These are phyloP conservation scores for Beauveria asiatica DNA, from an alignment of 2,329 filamentous ascomycete species.

Conservation along the genomic window DNA sequence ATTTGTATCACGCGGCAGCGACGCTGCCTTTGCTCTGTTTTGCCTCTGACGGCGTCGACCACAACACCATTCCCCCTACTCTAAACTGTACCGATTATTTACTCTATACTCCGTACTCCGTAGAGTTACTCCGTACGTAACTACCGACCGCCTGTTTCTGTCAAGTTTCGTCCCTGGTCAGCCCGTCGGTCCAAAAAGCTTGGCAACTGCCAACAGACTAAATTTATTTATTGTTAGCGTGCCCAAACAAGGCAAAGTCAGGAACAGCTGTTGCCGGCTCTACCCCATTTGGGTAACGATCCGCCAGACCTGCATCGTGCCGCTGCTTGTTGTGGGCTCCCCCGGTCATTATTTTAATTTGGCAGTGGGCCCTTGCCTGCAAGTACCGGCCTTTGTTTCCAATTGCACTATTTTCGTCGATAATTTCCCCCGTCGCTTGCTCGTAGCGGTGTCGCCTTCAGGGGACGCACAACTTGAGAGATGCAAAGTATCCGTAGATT, in stretches of 20 bases:
- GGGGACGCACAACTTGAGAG: background rate
- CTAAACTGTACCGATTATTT: background rate
- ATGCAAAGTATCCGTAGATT: background rate
- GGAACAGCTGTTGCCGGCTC: slow-evolving; percentile 10
- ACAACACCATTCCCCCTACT: background rate
- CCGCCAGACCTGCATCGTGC: slow-evolving; percentile 1
- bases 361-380: background rate
- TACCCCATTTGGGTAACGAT: slow-evolving; percentile 9
- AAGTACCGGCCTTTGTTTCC: background rate
- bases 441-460: background rate
- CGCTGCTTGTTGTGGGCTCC: background rate
- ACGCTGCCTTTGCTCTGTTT: background rate
- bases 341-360: slow-evolving; percentile 2
- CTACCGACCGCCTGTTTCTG: background rate
- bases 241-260: slow-evolving; percentile 2
- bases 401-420: background rate
- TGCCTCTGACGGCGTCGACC: background rate
- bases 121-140: too few species aligned
- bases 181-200: background rate
- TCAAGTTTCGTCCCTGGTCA: background rate
- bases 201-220: background rate
- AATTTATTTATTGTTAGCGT: background rate
- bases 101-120: too few species aligned
- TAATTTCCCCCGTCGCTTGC: background rate
- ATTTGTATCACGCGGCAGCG: background rate